phyloP scores from a whole-genome alignment of 495 filamentous ascomycete genomes.

The Lasiosphaeris hirsuta region DNA sequence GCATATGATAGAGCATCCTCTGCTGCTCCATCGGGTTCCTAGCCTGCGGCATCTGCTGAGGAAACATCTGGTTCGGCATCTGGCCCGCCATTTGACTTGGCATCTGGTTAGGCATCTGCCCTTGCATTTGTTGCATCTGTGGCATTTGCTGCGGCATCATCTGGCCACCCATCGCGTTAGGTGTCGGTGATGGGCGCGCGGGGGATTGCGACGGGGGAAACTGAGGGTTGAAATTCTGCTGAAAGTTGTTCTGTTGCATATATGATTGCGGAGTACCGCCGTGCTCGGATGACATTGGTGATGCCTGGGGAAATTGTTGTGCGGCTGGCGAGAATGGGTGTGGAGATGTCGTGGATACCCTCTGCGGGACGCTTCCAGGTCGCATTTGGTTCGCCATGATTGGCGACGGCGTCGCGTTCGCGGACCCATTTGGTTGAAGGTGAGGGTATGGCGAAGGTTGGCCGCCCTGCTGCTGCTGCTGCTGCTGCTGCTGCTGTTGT shows the following conservation, averaged over 20 bases:
- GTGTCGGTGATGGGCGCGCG: constrained; percentile 46
- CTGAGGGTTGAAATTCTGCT: constrained; percentile 56
- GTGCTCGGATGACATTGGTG: constrained; percentile 75
- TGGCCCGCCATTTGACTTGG: constrained; percentile 23
- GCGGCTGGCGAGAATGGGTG: constrained; percentile 83
- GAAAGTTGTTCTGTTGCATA: constrained; percentile 55
- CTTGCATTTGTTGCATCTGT: constrained; percentile 38
- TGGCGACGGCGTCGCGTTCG: constrained; percentile 83
- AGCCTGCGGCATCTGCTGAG: constrained; percentile 54
- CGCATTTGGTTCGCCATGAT: constrained; percentile 72
- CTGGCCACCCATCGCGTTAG: constrained; percentile 42
- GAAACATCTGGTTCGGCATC: constrained; percentile 38
- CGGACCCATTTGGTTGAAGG: constrained; percentile 75
- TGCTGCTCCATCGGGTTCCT: constrained; percentile 53
- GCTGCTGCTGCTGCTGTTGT: not conserved
- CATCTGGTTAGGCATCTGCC: constrained; percentile 32
- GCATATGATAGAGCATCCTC: constrained; percentile 62
- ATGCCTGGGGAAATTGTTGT: constrained; percentile 73
- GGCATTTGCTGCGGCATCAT: constrained; percentile 49
- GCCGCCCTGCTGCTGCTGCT: constrained; percentile 45
- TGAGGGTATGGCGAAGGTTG: constrained; percentile 73
- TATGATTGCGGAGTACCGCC: constrained; percentile 74
- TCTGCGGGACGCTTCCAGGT: constrained; percentile 63
- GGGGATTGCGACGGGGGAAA: constrained; percentile 52
- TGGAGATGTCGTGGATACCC: constrained; percentile 86